Base-by-base conservation (phyloP, 371 early-diverging fungal genomes). In the Mucor irregularis region DNA sequence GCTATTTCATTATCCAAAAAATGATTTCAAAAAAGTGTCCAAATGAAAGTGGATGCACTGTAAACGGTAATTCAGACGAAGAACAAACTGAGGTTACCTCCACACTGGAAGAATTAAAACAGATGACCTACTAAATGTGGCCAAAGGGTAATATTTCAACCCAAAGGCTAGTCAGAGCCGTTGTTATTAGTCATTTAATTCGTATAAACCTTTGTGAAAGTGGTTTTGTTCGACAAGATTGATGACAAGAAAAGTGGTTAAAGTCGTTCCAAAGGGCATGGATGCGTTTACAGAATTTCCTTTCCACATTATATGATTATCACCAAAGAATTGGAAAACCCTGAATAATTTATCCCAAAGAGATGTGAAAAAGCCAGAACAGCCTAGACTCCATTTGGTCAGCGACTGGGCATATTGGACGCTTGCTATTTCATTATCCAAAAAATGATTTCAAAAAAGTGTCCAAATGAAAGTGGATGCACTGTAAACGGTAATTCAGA, bases 341-440 rank as follows among this genome's bases (percentile, higher is more conserved):
- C 81, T 2, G 57, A 78, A 1, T 40, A 43, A 19, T 83, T 82
- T 37, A 58, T 71, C 13, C 85, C 84, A 4, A 80, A 79, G n/a
- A 64, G 84, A 25, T 85, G 81, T 51, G 62, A 56, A 5, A 62
- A 64, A 29, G 72, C 25, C 70, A 58, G 1, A 59, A 62, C 2
- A 49, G 61, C 19, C 37, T 59, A 7, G 77, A 67, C 13, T 48
- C 58, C 17, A 62, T 73, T 6, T 84, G 74, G 84, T 34, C 72
- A 79, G 55, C 85, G 87, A 42, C 66, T 83, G 38, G 87, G 83
- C n/a, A n/a, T n/a, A n/a, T n/a, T n/a, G n/a, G n/a, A n/a, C n/a
- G n/a, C n/a, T n/a, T n/a, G n/a, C n/a, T n/a, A n/a, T n/a, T n/a
- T n/a, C 4, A 6, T 40, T n/a, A 13, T 39, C 37, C 16, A 21